Percentiles rank a stretch among this genome's conserved stretches.
phyloP scores from a whole-genome alignment of 1,284 basidiomycete species.

The Boletus semigastroideus region DNA sequence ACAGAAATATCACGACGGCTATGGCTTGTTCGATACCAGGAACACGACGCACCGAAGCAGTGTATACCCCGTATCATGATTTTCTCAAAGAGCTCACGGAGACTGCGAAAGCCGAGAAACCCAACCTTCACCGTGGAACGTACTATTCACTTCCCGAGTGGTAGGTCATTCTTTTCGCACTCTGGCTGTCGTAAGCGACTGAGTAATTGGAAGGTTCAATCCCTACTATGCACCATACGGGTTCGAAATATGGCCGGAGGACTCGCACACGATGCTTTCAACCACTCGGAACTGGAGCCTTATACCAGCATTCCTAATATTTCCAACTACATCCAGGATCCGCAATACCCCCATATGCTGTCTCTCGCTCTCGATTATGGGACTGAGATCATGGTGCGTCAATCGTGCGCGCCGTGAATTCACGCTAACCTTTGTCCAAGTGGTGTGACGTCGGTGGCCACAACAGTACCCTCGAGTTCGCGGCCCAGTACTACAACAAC shows the following conservation, averaged over 20 bases:
- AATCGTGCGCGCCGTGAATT: background rate
- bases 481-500: slow-evolving; percentile 51
- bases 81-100: slow-evolving; percentile 52
- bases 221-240: slow-evolving; percentile 55
- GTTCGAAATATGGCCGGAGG: slow-evolving; percentile 53
- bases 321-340: slow-evolving; percentile 50
- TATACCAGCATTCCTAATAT: slow-evolving; percentile 53
- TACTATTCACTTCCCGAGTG: slow-evolving; percentile 56
- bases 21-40: slow-evolving; percentile 52
- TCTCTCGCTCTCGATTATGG: slow-evolving; percentile 50
- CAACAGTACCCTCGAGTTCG: slow-evolving; percentile 48
- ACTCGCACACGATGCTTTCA: slow-evolving; percentile 52
- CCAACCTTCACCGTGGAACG: slow-evolving; percentile 49
- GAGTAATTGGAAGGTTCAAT: slow-evolving; percentile 44
- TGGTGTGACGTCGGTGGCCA: slow-evolving; percentile 65
- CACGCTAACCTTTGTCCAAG: slow-evolving; percentile 13
- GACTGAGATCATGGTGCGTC: slow-evolving; percentile 54
- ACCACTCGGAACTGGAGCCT: slow-evolving; percentile 47
- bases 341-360: slow-evolving; percentile 58
- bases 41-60: slow-evolving; percentile 51
- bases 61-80: slow-evolving; percentile 51
- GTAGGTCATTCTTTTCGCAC: slow-evolving; percentile 26
- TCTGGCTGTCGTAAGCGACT: background rate
- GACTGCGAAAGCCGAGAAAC: slow-evolving; percentile 49
- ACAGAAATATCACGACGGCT: slow-evolving; percentile 52